phyloP scores from a whole-genome alignment of 331 rosid genomes.

The Telfairia occidentalis region DNA sequence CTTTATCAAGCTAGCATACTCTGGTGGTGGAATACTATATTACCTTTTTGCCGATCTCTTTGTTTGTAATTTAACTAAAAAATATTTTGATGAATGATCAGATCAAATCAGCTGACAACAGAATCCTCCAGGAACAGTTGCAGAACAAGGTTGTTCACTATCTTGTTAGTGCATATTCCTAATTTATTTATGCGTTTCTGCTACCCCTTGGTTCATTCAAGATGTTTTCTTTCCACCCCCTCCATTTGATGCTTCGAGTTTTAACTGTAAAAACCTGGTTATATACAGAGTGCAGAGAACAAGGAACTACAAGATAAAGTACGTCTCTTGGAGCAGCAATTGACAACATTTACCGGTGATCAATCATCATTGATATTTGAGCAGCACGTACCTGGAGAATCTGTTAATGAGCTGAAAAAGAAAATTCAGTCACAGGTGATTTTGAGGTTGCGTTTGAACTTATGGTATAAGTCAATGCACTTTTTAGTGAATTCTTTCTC shows the following conservation, averaged over 20 bases:
- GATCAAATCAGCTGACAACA: constrained; percentile 96
- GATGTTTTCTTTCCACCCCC: not conserved
- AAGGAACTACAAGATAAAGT: constrained; percentile 60
- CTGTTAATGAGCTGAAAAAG: constrained; percentile 54
- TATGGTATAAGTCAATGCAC: not conserved
- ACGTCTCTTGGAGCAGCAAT: constrained; percentile 54
- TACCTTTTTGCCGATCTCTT: not conserved
- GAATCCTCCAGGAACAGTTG: constrained; percentile 92
- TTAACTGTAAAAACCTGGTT: not conserved
- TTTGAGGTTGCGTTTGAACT: not conserved
- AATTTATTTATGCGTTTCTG: not conserved
- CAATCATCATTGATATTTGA: constrained; percentile 27
- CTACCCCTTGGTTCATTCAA: not conserved
- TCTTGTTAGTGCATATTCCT: constrained; percentile 6
- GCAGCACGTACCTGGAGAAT: constrained; percentile 35
- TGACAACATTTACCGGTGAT: constrained; percentile 33
- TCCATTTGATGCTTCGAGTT: constrained; percentile 10
- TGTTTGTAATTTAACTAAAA: not conserved
- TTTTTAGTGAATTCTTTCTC: not conserved
- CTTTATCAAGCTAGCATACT: not conserved
- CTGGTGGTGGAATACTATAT: not conserved
- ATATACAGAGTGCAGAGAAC: constrained; percentile 66
- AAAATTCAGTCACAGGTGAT: constrained; percentile 85
- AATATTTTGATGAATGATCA: constrained; percentile 20
- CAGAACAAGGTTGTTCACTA: constrained; percentile 53